Conservation (phyloP, 305 asterid species). For the Ruellia speciosa region DNA sequence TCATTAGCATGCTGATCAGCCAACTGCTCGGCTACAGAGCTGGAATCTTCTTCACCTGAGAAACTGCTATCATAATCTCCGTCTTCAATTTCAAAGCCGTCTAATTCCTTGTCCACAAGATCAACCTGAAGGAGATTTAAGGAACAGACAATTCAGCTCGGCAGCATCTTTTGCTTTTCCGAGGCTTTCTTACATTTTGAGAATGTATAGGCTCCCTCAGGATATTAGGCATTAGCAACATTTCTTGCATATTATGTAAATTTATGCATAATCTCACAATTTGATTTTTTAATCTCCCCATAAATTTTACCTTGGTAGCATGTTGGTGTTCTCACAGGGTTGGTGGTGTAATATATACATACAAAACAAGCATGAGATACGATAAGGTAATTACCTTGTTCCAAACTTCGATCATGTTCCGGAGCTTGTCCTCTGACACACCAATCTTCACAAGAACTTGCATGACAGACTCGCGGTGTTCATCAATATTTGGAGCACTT, state of each 20-base stretch:
- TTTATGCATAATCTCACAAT: no score
- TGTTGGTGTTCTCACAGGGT: no score
- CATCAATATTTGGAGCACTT: constrained; percentile 64
- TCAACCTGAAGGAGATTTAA: constrained; percentile 44
- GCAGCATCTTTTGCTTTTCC: neutral
- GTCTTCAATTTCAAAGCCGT: constrained; percentile 25
- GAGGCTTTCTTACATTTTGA: no score
- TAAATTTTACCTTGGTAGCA: no score
- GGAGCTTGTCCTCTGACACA: constrained; percentile 71
- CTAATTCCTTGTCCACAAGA: constrained; percentile 41
- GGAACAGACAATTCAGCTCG: constrained; percentile 17
- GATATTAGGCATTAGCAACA: no score
- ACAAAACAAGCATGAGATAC: neutral
- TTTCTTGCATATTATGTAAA: no score
- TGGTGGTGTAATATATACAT: no score
- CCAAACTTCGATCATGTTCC: constrained; percentile 94
- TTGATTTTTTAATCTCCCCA: no score
- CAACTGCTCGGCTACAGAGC: constrained; percentile 25
- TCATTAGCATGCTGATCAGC: constrained; percentile 21
- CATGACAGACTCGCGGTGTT: constrained; percentile 68
- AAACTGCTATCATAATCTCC: constrained; percentile 27
- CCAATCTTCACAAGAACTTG: constrained; percentile 74
- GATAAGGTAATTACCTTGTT: constrained; percentile 55
- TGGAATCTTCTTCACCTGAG: constrained; percentile 39
- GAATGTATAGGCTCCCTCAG: no score